phyloP scores from a whole-genome alignment of 345 rosid species.

The Orychophragmus violaceus region DNA sequence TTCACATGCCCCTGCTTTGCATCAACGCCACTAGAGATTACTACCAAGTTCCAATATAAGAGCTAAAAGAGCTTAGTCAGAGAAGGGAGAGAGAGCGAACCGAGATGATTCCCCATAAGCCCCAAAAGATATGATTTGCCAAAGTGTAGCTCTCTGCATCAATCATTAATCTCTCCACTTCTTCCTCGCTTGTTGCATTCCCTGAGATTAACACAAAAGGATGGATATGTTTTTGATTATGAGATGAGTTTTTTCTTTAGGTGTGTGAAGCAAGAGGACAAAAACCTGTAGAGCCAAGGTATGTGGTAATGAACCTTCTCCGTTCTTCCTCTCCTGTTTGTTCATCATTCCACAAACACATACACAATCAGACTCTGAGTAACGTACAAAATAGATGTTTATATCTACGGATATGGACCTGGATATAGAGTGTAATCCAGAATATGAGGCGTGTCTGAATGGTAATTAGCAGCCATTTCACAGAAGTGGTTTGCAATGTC shows the following conservation, averaged over 20 bases:
- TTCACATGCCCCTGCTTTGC: slow-evolving; percentile 38
- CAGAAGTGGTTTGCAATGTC: slow-evolving; percentile 97
- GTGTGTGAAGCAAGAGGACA: not conserved
- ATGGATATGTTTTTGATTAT: not conserved
- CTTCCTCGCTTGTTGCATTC: slow-evolving; percentile 34
- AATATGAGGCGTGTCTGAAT: slow-evolving; percentile 79
- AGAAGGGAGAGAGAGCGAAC: slow-evolving; percentile 15
- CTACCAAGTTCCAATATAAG: not conserved
- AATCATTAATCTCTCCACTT: slow-evolving; percentile 37
- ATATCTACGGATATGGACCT: slow-evolving; percentile 34
- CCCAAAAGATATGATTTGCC: slow-evolving; percentile 78
- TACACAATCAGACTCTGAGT: slow-evolving; percentile 12
- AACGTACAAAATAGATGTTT: not conserved
- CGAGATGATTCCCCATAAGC: slow-evolving; percentile 64
- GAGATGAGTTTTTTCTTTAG: not conserved
- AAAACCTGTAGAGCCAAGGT: slow-evolving; percentile 63
- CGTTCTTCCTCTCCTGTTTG: slow-evolving; percentile 63
- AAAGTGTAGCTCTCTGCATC: slow-evolving; percentile 62
- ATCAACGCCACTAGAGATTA: not conserved
- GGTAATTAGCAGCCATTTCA: slow-evolving; percentile 91
- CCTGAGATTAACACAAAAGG: slow-evolving; percentile 28
- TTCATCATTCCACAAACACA: slow-evolving; percentile 1
- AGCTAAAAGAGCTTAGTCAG: not conserved
- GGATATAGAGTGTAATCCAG: slow-evolving; percentile 67
- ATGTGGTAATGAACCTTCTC: slow-evolving; percentile 46